Evolutionary conservation across 2,329 filamentous ascomycete species (phyloP).

Genomic region (Davidsoniella neocaledoniae): DNA sequence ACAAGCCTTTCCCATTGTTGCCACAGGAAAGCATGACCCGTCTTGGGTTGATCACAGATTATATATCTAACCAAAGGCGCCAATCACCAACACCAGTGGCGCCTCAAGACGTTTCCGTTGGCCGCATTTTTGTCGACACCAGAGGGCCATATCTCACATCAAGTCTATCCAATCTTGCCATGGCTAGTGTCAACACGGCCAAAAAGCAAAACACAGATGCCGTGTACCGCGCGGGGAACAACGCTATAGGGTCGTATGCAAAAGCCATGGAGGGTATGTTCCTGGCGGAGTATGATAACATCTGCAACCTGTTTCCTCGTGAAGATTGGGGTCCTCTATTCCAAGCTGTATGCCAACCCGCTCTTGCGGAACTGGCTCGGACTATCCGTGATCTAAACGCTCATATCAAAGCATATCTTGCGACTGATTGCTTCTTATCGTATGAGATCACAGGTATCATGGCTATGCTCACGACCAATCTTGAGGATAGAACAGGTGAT

Average conservation of each 20-base stretch:
- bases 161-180: constrained; percentile 70
- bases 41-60: constrained; percentile 62
- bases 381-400: constrained; percentile 78
- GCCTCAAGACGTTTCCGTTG: constrained; percentile 49
- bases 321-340: constrained; percentile 74
- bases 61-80: constrained; percentile 47
- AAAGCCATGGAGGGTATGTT: constrained; percentile 78
- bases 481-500: constrained; percentile 72
- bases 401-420: constrained; percentile 72
- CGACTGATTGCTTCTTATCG: constrained; percentile 83
- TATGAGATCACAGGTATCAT: constrained; percentile 93
- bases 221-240: constrained; percentile 74
- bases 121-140: constrained; percentile 71
- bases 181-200: constrained; percentile 67
- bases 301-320: constrained; percentile 68
- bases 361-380: constrained; percentile 66
- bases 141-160: constrained; percentile 72
- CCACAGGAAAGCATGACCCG: constrained; percentile 59
- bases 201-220: constrained; percentile 70
- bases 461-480: constrained; percentile 56
- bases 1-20: constrained; percentile 66
- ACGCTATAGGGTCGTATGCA: constrained; percentile 80
- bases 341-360: constrained; percentile 58
- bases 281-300: constrained; percentile 75
- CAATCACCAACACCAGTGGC: constrained; percentile 21